These are phyloP conservation scores for Cryptococcus sp. DNA, from an alignment of 1,284 basidiomycete genomes.

Conservation along the genomic window DNA sequence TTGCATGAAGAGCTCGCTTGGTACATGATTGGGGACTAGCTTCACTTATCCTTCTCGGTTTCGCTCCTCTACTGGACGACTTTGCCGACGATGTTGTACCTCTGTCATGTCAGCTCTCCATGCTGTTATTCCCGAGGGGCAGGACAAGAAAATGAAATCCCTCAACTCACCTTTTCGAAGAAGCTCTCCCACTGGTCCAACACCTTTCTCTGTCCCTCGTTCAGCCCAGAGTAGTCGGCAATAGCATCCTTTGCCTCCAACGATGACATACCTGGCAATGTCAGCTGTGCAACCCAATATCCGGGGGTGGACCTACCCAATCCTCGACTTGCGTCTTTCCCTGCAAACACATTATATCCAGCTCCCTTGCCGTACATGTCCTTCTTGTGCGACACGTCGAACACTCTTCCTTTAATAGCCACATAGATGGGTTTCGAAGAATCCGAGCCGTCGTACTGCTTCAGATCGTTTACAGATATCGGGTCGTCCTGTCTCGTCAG, in stretches of 20 bases:
- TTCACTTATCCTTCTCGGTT: no score
- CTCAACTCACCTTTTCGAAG: conserved; percentile 57
- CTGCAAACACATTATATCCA: conserved; percentile 57
- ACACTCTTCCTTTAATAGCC: conserved; percentile 47
- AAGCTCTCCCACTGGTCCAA: conserved; percentile 87
- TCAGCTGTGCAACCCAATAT: not conserved
- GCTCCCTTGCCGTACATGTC: conserved; percentile 48
- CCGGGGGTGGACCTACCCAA: conserved; percentile 54
- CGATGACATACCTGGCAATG: conserved; percentile 60
- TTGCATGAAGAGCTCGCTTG: no score
- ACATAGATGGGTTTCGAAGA: conserved; percentile 44
- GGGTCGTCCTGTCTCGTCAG: conserved; percentile 35
- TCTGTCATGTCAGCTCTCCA: conserved; percentile 50
- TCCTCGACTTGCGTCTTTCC: conserved; percentile 81
- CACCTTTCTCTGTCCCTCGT: conserved; percentile 70
- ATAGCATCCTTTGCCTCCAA: conserved; percentile 82
- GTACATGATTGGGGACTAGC: no score
- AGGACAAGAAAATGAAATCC: no score
- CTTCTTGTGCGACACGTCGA: conserved; percentile 43
- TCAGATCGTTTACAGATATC: conserved; percentile 36
- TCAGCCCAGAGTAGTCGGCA: conserved; percentile 74
- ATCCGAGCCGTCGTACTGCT: conserved; percentile 40
- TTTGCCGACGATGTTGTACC: conserved; percentile 19
- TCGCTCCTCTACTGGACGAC: conserved; percentile 6
- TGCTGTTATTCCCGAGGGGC: no score